phyloP scores from a whole-genome alignment of 2,329 filamentous ascomycete genomes.

The Aquanectria penicillioides region DNA sequence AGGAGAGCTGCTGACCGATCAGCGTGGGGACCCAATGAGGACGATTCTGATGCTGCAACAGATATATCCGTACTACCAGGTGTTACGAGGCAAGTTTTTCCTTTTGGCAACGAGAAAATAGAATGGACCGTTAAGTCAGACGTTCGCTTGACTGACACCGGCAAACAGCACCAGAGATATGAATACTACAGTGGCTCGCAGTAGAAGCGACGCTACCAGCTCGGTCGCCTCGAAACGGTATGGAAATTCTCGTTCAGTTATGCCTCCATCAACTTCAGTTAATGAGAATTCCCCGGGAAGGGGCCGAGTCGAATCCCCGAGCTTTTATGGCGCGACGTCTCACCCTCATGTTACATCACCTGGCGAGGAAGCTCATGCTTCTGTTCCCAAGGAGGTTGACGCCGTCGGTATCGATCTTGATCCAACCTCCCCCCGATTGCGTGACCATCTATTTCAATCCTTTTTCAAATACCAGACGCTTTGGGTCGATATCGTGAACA shows the following conservation, averaged over 20 bases:
- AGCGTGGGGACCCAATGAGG: background rate
- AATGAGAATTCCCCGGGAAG: background rate
- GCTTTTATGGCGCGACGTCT: constrained; percentile 21
- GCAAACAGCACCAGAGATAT: background rate
- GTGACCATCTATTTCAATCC: constrained; percentile 12
- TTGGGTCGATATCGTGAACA: constrained; percentile 25
- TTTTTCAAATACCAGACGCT: constrained; percentile 24
- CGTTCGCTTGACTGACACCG: background rate
- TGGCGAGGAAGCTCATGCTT: background rate
- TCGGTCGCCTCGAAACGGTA: background rate
- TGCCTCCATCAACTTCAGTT: background rate
- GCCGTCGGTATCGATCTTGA: constrained; percentile 18
- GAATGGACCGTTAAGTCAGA: background rate
- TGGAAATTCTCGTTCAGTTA: background rate
- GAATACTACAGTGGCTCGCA: background rate
- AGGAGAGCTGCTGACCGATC: background rate
- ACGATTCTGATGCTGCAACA: background rate
- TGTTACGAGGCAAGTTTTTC: background rate
- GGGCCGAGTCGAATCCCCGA: background rate
- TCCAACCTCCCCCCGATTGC: constrained; percentile 4
- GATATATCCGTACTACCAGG: background rate
- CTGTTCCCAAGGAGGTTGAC: background rate
- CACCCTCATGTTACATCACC: constrained; percentile 22
- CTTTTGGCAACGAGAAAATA: too few species aligned
- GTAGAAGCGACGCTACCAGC: background rate